Evolutionary conservation across 176 grass and related monocot species (phyloP), one percentile per base, ranked within the genome.

Genomic region (Sorghum bicolor): DNA sequence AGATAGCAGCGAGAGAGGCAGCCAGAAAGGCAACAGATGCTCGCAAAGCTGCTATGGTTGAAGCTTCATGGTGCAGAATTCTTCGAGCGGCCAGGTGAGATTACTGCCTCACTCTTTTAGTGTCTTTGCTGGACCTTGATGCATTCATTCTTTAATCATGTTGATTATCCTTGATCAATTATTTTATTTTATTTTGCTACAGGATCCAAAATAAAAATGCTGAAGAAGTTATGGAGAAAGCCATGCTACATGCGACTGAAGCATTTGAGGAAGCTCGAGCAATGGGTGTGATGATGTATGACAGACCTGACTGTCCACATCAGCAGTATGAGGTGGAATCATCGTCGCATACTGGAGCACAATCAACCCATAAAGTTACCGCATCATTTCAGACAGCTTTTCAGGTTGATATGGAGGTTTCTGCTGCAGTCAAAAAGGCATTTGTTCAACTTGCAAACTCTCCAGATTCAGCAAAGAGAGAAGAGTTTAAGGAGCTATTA

Each of bases 211-310:
- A 78, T 34, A 92, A 88, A 82, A 71, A 84, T 44, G 91, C 91
- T 82, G 88, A 88, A 84, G 84, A 75, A 78, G 43, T 67, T 55
- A 67, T 92, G 87, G 91, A 92, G 75, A 89, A 92, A 80, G 87
- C 97, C 30, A 77, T 89, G 65, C 52, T 85, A 73, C 66, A 26
- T 15, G 93, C 89, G 4, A 77, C 89, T 72, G 89, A 96, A 84
- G 93, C 91, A 48, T 99, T 99, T 22, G 93, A 94, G 88, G 87
- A 91, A 57, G 96, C 91, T 28, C 81, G 88, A 78, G 70, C 85
- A 86, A 79, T 99, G 81, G 96, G 96, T 62, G 91, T 99, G 25
- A 99, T 96, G 93, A 99, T 99, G 96, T 99, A 99, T 84, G 96
- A 96, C 72, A 89, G 53, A 44, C 93, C 93, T 48, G 89, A 96